phyloP scores from a whole-genome alignment of 768 basidiomycete genomes.

The Rhizopogon roseolus region DNA sequence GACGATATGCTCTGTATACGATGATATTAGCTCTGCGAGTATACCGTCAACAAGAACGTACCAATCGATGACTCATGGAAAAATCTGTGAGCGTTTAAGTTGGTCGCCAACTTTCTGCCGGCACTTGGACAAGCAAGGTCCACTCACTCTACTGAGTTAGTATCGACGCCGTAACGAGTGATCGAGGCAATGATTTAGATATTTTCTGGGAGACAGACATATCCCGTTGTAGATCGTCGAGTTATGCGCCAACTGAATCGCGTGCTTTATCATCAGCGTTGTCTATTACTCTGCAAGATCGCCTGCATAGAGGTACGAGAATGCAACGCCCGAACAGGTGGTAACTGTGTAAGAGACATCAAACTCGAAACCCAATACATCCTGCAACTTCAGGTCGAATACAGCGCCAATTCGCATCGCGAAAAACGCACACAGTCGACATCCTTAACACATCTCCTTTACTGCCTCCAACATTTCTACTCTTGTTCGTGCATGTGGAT shows the following conservation, averaged over 20 bases:
- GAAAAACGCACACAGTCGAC: background rate
- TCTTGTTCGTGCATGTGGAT: conserved; percentile 16
- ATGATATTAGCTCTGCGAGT: background rate
- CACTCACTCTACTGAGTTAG: too few species aligned
- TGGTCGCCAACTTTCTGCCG: too few species aligned
- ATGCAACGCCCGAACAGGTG: background rate
- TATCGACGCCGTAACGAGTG: too few species aligned
- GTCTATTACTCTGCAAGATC: background rate
- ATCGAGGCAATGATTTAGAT: background rate
- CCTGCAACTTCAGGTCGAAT: background rate
- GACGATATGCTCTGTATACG: background rate
- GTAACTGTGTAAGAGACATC: background rate
- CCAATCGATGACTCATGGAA: background rate
- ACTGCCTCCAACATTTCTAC: conserved; percentile 3
- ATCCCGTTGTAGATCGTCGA: background rate
- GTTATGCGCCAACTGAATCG: too few species aligned
- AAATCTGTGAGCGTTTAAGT: too few species aligned
- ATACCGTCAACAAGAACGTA: background rate
- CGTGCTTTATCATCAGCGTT: background rate
- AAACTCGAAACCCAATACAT: background rate
- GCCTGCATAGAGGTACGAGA: background rate
- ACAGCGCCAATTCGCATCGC: background rate
- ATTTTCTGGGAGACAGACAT: background rate
- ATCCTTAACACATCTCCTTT: background rate
- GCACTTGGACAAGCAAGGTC: too few species aligned